Conservation (phyloP, 2,329 filamentous ascomycete species). For the Trichoderma koningiopsis region DNA sequence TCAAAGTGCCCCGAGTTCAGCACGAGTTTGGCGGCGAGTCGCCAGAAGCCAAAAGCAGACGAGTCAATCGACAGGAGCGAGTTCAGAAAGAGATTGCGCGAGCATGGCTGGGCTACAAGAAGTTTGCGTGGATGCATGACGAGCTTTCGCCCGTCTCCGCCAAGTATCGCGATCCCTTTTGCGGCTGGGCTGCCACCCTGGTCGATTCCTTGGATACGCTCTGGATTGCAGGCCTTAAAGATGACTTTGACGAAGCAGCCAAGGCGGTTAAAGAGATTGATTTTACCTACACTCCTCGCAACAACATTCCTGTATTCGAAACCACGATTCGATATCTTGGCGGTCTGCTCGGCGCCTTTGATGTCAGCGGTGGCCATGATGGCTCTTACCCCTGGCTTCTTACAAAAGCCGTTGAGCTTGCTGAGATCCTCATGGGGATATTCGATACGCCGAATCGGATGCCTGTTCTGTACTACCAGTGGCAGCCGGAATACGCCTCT, state of each 20-base stretch:
- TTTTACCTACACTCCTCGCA: conserved; percentile 70
- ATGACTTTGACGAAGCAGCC: conserved; percentile 79
- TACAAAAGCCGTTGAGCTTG: conserved; percentile 77
- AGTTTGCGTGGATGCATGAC: conserved; percentile 81
- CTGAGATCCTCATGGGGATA: conserved; percentile 75
- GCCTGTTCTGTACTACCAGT: conserved; percentile 79
- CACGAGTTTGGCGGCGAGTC: conserved; percentile 69
- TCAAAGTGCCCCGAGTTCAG: conserved; percentile 76
- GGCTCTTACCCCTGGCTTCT: conserved; percentile 67
- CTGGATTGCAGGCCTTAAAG: conserved; percentile 80
- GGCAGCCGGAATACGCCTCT: conserved; percentile 66
- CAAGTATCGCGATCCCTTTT: conserved; percentile 75
- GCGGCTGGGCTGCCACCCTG: conserved; percentile 85
- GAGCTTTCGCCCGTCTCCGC: conserved; percentile 77
- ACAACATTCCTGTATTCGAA: conserved; percentile 86
- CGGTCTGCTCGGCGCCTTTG: conserved; percentile 81
- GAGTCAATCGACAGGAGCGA: conserved; percentile 63
- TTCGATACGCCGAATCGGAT: conserved; percentile 95
- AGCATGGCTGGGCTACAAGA: conserved; percentile 81
- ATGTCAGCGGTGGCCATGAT: conserved; percentile 68
- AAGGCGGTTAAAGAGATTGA: conserved; percentile 72
- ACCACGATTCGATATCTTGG: conserved; percentile 90
- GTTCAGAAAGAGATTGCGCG: conserved; percentile 76
- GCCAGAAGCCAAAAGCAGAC: conserved; percentile 58
- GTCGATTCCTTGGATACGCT: conserved; percentile 82